Base-by-base conservation (phyloP, 1,284 basidiomycete species). In the Ceratobasidium sp. region DNA sequence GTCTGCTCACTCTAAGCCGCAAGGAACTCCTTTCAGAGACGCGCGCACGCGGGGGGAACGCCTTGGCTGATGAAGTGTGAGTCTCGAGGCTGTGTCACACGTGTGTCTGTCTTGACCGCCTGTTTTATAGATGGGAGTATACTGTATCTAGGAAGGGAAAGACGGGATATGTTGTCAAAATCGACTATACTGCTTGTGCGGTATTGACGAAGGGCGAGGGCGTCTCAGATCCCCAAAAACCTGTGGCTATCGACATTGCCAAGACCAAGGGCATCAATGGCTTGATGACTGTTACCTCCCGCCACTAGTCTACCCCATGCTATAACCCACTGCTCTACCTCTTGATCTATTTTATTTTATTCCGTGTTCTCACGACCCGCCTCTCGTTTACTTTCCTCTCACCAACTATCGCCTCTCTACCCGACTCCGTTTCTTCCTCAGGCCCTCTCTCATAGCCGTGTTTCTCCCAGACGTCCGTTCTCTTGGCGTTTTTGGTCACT, bases 141-240 rank as follows among this genome's bases (percentile, higher is more conserved):
- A 69, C 66, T 18, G 66, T 69, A 21, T 69, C 66, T n/a, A 69
- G 59, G 66, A 53, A 40, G 4, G 66, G 66, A 36, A 69, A 69
- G 54, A 25, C 36, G 9, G 53, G 53, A 16, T 69, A 69, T 48
- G 21, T 38, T 69, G 66, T 69, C 51, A 69, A 69, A 40, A 40
- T 69, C 16, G 53, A 58, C 16, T 69, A 69, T 25, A 25, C 21
- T 12, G 66, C 66, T 25, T 25, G 14, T 12, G 66, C 66, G 9
- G 66, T 58, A 2, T 40, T 69, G 40, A 48, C 48, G 38, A 38
- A 54, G 23, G 63, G 63, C 11, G 66, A 69, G 18, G 66, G 51
- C 30, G n/a, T 54, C 25, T 11, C 48, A 9, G 66, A 58, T 18
- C 54, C 66, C 16, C 66, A 69, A 40, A 69, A 58, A 42, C 66